These are phyloP conservation scores for Zymoseptoria ardabiliae DNA, from an alignment of 2,329 filamentous ascomycete genomes.

Conservation along the genomic window DNA sequence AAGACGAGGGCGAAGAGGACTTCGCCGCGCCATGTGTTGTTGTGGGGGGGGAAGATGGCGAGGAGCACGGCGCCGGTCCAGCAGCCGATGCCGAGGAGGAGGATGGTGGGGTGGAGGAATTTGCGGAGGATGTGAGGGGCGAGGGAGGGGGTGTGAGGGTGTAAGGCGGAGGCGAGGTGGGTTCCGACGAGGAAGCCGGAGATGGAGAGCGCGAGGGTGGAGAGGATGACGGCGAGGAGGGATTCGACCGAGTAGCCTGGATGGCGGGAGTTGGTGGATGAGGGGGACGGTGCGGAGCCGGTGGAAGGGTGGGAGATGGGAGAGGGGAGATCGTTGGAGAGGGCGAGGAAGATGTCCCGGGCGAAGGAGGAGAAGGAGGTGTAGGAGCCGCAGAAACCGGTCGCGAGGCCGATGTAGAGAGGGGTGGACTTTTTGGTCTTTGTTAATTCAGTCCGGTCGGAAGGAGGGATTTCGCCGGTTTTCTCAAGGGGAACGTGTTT, in stretches of 20 bases:
- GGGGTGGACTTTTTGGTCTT: slow-evolving; percentile 78
- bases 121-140: slow-evolving; percentile 51
- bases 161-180: slow-evolving; percentile 61
- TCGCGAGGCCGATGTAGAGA: slow-evolving; percentile 77
- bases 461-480: slow-evolving; percentile 10
- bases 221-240: slow-evolving; percentile 64
- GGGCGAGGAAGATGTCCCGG: slow-evolving; percentile 68
- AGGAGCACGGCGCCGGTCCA: slow-evolving; percentile 75
- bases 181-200: slow-evolving; percentile 63
- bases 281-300: slow-evolving; percentile 16
- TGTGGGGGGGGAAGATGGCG: slow-evolving; percentile 61
- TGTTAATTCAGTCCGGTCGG: slow-evolving; percentile 25
- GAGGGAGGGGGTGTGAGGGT: slow-evolving; percentile 53
- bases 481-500: slow-evolving; percentile 32
- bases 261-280: slow-evolving; percentile 44
- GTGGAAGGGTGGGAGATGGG: slow-evolving; percentile 38
- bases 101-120: slow-evolving; percentile 55
- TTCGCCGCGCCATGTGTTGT: slow-evolving; percentile 65
- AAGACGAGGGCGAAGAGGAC: slow-evolving; percentile 73
- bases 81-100: slow-evolving; percentile 60
- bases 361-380: slow-evolving; percentile 87
- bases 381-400: slow-evolving; percentile 81
- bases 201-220: slow-evolving; percentile 63
- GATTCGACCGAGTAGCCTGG: slow-evolving; percentile 80
- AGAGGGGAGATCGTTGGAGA: slow-evolving; percentile 64